These are phyloP conservation scores for Imleria badia DNA, from an alignment of 768 basidiomycete genomes.

Conservation along the genomic window DNA sequence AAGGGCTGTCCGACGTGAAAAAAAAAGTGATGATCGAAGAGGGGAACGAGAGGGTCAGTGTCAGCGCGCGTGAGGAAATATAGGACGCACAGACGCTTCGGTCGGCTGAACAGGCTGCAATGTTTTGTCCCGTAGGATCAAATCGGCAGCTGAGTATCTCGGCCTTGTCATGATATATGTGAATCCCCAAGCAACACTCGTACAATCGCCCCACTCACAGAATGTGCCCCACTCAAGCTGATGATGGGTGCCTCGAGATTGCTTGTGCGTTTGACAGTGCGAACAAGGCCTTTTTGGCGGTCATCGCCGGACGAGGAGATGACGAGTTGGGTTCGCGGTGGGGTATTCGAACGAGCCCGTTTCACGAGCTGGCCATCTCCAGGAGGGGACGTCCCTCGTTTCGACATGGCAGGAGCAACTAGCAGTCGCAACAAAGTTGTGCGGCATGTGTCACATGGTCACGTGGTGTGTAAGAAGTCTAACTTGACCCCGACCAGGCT, in stretches of 20 bases:
- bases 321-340: conserved; percentile 64
- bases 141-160: conserved; percentile 94
- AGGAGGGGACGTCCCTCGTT: conserved; percentile 63
- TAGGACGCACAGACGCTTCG: conserved; percentile 77
- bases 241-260: conserved; percentile 93
- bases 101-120: conserved; percentile 91
- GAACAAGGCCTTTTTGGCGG: conserved; percentile 73
- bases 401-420: conserved; percentile 52
- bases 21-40: not conserved
- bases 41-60: not conserved
- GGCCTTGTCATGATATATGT: conserved; percentile 40
- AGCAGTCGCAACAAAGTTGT: too few species aligned
- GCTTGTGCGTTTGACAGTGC: conserved; percentile 90
- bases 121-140: conserved; percentile 89
- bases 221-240: conserved; percentile 83
- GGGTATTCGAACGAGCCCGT: conserved; percentile 49
- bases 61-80: not conserved
- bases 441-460: not conserved
- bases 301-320: conserved; percentile 78
- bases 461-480: too few species aligned
- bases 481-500: too few species aligned
- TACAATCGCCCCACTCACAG: conserved; percentile 48
- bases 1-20: conserved; percentile 49
- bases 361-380: conserved; percentile 57
- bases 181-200: not conserved